Percentiles rank a stretch among this genome's conserved stretches.
phyloP scores from a whole-genome alignment of 1,139 yeast genomes.

The Kazachstania sp. region DNA sequence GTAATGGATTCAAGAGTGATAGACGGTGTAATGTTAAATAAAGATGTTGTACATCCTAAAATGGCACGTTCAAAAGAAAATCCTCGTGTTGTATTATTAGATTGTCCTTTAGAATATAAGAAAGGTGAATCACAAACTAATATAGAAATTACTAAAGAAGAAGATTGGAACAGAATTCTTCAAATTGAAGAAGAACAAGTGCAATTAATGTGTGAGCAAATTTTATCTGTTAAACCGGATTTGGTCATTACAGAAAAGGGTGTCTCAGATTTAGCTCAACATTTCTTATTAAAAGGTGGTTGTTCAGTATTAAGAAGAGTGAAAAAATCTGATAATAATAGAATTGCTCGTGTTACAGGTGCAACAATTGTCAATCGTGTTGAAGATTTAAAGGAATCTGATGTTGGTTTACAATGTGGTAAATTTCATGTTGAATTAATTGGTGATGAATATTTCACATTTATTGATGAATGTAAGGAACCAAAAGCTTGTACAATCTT shows the following conservation, averaged over 20 bases:
- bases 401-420: conserved; percentile 84
- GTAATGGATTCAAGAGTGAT: conserved; percentile 79
- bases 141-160: conserved; percentile 92
- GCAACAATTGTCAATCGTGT: conserved; percentile 94
- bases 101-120: conserved; percentile 95
- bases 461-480: conserved; percentile 65
- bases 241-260: conserved; percentile 97
- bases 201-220: conserved; percentile 73
- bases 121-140: conserved; percentile 99
- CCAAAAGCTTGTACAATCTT: conserved; percentile 93
- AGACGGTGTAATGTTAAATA: conserved; percentile 88
- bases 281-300: conserved; percentile 86
- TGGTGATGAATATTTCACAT: conserved; percentile 96
- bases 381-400: conserved; percentile 86
- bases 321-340: conserved; percentile 89
- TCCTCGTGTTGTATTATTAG: conserved; percentile 81
- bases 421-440: conserved; percentile 86
- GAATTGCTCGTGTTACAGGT: conserved; percentile 96
- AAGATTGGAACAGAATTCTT: conserved; percentile 91
- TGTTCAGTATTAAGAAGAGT: conserved; percentile 91
- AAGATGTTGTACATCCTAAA: conserved; percentile 96
- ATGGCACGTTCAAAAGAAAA: conserved; percentile 85
- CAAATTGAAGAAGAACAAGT: conserved; percentile 99
- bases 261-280: conserved; percentile 96
- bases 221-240: conserved; percentile 81